Percentiles rank a stretch among this genome's conserved stretches.
Conservation (phyloP, 768 basidiomycete genomes). For the Macrolepiota dolichaula region DNA sequence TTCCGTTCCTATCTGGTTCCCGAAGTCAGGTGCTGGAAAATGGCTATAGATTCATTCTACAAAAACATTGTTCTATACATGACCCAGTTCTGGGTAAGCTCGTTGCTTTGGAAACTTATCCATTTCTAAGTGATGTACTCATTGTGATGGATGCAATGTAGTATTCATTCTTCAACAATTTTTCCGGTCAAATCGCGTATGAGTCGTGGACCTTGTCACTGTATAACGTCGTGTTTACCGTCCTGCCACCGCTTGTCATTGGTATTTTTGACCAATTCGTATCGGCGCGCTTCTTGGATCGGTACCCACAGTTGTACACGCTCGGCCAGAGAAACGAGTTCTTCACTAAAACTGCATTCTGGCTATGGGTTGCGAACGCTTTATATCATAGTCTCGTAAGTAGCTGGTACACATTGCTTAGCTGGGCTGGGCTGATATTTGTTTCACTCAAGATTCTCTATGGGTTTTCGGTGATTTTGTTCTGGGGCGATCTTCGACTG, state of each 20-base stretch:
- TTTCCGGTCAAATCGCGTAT: constrained; percentile 97
- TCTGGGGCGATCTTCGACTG: constrained; percentile 90
- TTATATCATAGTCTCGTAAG: constrained; percentile 85
- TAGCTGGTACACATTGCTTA: constrained; percentile 2
- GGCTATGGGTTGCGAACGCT: constrained; percentile 89
- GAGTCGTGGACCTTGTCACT: constrained; percentile 98
- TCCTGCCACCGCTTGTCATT: constrained; percentile 94
- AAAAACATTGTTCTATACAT: constrained; percentile 98
- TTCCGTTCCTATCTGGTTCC: constrained; percentile 13
- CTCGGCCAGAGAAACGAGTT: constrained; percentile 94
- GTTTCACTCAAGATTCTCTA: constrained; percentile 63
- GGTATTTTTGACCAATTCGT: constrained; percentile 99
- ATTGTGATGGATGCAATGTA: constrained; percentile 25
- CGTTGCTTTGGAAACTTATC: background rate
- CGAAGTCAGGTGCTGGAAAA: constrained; percentile 3
- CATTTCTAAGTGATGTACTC: background rate
- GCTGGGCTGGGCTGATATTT: background rate
- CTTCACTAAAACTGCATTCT: constrained; percentile 88
- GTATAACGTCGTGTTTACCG: constrained; percentile 95
- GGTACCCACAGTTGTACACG: constrained; percentile 94
- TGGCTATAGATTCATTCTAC: constrained; percentile 84
- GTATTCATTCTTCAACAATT: constrained; percentile 99
- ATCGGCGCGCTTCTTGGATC: constrained; percentile 91
- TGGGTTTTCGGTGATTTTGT: constrained; percentile 84
- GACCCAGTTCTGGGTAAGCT: constrained; percentile 93